Evolutionary conservation across 371 early-diverging fungal genomes (phyloP), one percentile per base, ranked within the genome.

Genomic region (Mortierella sp.): DNA sequence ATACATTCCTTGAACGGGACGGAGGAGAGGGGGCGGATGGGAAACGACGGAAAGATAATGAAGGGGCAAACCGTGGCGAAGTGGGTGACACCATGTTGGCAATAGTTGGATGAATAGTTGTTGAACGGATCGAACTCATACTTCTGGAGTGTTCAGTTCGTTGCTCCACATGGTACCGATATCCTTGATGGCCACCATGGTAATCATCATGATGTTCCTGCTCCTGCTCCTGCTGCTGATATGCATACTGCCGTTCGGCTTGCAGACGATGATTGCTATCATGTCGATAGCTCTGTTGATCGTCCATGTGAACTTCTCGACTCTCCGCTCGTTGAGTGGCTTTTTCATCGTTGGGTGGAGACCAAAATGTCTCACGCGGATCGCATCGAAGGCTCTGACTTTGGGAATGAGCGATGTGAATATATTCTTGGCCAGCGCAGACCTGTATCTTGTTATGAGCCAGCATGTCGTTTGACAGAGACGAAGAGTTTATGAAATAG

Each of bases 81-180:
- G 74, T 38, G 47, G 67, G 43, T 28, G 58, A 41, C 21, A 55
- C 50, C 22, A 72, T 48, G 58, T 61, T 72, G 55, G 74, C 67
- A 21, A 73, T 63, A 62, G 81, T 75, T 2, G 81, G 81, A 57
- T 69, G 66, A 59, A 67, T 66, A 7, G 75, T 70, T n/a, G 60
- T 24, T 5, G 69, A 66, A n/a, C 38, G 43, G 4, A 48, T 64
- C 36, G 60, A 58, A 63, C 48, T 38, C 52, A 67, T 32, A 21
- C 71, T 58, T 33, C 28, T 41, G 7, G 48, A 24, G 8, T 36
- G 66, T 24, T 21, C 9, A 11, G 43, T 9, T 33, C 22, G 64
- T 13, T 10, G 70, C 9, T 13, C 62, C n/a, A 24, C 45, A 43
- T 61, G 67, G n/a, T 50, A 13, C 24, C 15, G 36, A n/a, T 58